These are phyloP conservation scores for Solanum megistacrolobum DNA, from an alignment of 257 asterid genomes.

Conservation along the genomic window DNA sequence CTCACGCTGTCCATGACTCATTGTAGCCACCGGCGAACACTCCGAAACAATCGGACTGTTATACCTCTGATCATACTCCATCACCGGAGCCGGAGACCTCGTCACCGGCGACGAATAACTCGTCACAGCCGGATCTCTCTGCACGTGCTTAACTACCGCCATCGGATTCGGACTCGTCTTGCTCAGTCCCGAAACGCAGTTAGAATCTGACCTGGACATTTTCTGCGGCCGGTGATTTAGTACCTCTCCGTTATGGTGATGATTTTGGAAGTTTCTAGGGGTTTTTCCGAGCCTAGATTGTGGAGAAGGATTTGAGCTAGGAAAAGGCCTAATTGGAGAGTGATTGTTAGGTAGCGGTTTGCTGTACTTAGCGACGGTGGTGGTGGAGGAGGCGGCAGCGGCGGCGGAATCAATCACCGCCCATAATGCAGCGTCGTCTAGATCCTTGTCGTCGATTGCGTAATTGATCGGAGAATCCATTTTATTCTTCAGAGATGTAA, in stretches of 20 bases:
- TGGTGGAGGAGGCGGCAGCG: conserved; percentile 43
- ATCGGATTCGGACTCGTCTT: conserved; percentile 32
- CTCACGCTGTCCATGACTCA: conserved; percentile 6
- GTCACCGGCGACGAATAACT: conserved; percentile 22
- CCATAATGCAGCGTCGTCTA: conserved; percentile 95
- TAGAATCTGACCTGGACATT: conserved; percentile 19
- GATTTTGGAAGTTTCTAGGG: conserved; percentile 19
- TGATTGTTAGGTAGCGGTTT: conserved; percentile 26
- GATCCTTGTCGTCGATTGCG: conserved; percentile 60
- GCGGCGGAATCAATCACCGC: conserved; percentile 95
- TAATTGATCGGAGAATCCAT: conserved; percentile 38
- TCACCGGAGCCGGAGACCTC: conserved; percentile 3
- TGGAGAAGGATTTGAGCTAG: conserved; percentile 40
- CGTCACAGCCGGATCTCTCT: conserved; percentile 37
- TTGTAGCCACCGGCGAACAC: conserved; percentile 16
- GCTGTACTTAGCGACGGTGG: conserved; percentile 21
- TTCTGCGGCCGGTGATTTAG: conserved; percentile 52
- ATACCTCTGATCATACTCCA: not conserved
- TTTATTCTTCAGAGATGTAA: not conserved
- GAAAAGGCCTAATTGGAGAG: conserved; percentile 50
- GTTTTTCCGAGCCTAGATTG: conserved; percentile 14
- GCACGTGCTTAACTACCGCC: conserved; percentile 59
- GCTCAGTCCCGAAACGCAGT: conserved; percentile 18
- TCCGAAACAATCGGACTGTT: conserved; percentile 28
- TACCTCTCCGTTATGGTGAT: conserved; percentile 43